phyloP scores from a whole-genome alignment of 305 asterid species.

The Solanum hybrid region DNA sequence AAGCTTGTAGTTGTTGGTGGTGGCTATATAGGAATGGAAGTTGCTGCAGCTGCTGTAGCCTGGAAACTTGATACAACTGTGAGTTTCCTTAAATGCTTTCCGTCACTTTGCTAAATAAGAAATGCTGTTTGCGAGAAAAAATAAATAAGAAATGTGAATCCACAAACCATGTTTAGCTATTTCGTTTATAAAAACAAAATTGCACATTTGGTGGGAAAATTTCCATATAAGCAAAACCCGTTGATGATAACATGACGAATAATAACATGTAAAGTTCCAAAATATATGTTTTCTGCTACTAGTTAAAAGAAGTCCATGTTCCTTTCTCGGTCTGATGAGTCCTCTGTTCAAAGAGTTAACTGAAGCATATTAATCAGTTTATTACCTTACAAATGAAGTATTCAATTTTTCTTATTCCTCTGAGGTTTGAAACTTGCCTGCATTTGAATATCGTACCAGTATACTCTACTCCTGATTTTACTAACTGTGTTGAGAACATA shows the following conservation, averaged over 20 bases:
- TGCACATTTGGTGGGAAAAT: neutral
- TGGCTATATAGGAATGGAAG: slow-evolving; percentile 99
- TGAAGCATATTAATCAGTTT: neutral
- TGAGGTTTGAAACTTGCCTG: neutral
- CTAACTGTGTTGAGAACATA: slow-evolving; percentile 14
- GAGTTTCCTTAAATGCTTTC: slow-evolving; percentile 14
- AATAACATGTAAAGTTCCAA: neutral
- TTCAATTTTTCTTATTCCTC: neutral
- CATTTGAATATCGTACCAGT: neutral
- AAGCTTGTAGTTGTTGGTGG: slow-evolving; percentile 92
- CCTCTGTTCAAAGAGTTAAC: neutral
- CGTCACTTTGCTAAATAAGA: neutral
- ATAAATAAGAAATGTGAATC: neutral
- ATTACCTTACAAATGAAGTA: neutral
- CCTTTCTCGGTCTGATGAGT: neutral
- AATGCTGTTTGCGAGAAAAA: neutral
- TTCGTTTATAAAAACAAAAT: neutral
- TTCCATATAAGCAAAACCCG: neutral
- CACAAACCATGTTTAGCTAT: neutral
- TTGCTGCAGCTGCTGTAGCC: slow-evolving; percentile 90
- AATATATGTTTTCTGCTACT: neutral
- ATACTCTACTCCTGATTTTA: neutral
- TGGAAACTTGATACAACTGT: slow-evolving; percentile 98
- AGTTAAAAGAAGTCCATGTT: neutral
- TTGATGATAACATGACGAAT: neutral